Conservation (phyloP, 192 early-diverging fungal species). For the Linnemannia schmuckeri region DNA sequence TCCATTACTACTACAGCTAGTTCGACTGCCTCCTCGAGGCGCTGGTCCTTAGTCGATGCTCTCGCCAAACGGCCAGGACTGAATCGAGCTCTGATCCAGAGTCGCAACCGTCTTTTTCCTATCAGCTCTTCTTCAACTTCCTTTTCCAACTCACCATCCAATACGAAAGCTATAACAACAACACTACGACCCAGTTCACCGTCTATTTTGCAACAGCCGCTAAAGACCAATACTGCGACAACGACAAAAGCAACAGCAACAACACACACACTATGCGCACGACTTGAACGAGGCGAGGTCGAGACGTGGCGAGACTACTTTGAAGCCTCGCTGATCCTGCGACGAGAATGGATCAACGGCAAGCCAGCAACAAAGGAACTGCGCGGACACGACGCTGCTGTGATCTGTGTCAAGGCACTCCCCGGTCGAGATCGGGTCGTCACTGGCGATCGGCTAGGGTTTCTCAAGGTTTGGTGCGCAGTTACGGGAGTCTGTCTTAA, state of each 20-base stretch:
- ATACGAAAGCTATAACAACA: not conserved
- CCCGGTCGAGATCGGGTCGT: constrained; percentile 19
- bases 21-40: not conserved
- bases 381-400: constrained; percentile 30
- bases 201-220: not conserved
- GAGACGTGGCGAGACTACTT: constrained; percentile 42
- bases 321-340: constrained; percentile 22
- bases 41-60: constrained; percentile 12
- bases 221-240: too few relatives aligned
- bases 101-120: constrained; percentile 2
- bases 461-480: constrained; percentile 39
- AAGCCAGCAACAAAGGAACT: constrained; percentile 38
- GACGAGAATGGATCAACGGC: constrained; percentile 45
- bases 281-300: constrained; percentile 4
- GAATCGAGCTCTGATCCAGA: constrained; percentile 20
- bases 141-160: not conserved
- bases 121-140: not conserved
- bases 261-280: not conserved
- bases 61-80: constrained; percentile 23
- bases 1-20: not conserved
- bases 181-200: too few relatives aligned
- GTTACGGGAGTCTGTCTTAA: constrained; percentile 27
- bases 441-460: constrained; percentile 38
- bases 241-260: not conserved
- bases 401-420: constrained; percentile 30